A percentile compares a stretch with the other conserved stretches of the same genome.
These are phyloP conservation scores for Aspergillus ibericus DNA, from an alignment of 2,329 filamentous ascomycete genomes.

Conservation along the genomic window DNA sequence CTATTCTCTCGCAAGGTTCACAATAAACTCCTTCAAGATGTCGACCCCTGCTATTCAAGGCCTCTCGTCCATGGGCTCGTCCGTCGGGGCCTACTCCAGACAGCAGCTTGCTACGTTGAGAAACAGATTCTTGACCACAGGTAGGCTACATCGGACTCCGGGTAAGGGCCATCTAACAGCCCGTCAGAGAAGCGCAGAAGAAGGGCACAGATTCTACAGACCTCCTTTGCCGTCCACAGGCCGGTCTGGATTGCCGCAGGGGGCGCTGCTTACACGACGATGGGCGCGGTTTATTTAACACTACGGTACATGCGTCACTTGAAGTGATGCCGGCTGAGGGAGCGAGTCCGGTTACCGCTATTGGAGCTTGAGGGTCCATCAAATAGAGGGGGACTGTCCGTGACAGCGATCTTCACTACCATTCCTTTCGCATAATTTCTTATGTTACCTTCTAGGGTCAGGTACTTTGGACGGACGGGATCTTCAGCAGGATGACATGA, in stretches of 20 bases:
- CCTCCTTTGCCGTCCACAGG: constrained; percentile 32
- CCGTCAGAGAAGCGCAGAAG: constrained; percentile 28
- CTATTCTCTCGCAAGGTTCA: background rate
- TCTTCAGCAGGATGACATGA: background rate
- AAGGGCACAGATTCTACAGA: constrained; percentile 28
- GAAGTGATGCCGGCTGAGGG: constrained; percentile 6
- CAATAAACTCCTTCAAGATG: constrained; percentile 14
- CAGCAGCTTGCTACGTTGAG: constrained; percentile 19
- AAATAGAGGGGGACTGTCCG: constrained; percentile 6
- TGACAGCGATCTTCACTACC: background rate
- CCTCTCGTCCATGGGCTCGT: constrained; percentile 19
- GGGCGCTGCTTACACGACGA: constrained; percentile 33
- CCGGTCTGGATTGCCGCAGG: constrained; percentile 35
- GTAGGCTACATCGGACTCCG: constrained; percentile 8
- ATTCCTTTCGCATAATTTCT: background rate
- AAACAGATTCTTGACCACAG: constrained; percentile 22
- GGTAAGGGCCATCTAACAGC: background rate
- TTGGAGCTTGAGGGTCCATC: background rate
- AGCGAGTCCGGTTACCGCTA: background rate
- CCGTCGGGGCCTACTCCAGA: constrained; percentile 18
- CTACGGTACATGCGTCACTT: constrained; percentile 31
- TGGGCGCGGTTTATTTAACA: constrained; percentile 33
- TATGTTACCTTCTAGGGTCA: background rate
- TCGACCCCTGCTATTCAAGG: constrained; percentile 23
- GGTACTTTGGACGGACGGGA: constrained; percentile 3